A percentile compares a stretch with the other conserved stretches of the same genome.
These are phyloP conservation scores for Fraxinus americana DNA, from an alignment of 257 asterid species.

Conservation along the genomic window DNA sequence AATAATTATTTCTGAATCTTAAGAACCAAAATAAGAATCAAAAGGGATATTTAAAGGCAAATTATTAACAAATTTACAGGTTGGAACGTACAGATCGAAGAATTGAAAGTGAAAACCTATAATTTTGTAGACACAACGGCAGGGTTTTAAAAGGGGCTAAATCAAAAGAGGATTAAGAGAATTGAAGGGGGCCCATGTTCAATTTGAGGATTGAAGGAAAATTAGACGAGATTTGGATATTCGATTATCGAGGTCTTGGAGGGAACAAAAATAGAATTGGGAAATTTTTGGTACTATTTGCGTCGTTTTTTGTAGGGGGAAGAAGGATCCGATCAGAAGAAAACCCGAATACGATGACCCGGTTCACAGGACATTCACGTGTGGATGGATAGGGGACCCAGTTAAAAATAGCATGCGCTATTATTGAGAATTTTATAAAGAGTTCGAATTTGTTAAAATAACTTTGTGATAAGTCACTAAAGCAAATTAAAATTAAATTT, in stretches of 20 bases:
- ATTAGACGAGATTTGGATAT: constrained; percentile 24
- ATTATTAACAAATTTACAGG: constrained; percentile 17
- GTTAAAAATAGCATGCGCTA: no score
- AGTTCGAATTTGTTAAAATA: no score
- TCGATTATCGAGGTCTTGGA: constrained; percentile 32
- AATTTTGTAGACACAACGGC: constrained; percentile 31
- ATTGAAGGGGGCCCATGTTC: constrained; percentile 29
- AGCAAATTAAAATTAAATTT: no score
- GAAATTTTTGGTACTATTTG: constrained; percentile 31
- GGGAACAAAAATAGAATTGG: constrained; percentile 31
- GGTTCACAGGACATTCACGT: constrained; percentile 3
- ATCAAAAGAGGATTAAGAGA: constrained; percentile 38
- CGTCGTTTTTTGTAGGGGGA: constrained; percentile 46
- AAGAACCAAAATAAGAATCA: constrained; percentile 32
- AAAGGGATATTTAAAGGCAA: background rate
- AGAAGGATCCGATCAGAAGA: constrained; percentile 45
- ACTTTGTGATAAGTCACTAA: no score
- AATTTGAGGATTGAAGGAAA: constrained; percentile 32
- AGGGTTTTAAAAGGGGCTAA: constrained; percentile 22
- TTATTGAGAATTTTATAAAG: no score
- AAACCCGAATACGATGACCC: constrained; percentile 23
- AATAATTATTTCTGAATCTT: constrained; percentile 22
- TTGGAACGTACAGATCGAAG: constrained; percentile 47
- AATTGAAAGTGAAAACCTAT: constrained; percentile 40
- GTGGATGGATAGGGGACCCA: background rate